These are phyloP conservation scores for Daedalea quercina DNA, from an alignment of 768 basidiomycete species.

Conservation along the genomic window DNA sequence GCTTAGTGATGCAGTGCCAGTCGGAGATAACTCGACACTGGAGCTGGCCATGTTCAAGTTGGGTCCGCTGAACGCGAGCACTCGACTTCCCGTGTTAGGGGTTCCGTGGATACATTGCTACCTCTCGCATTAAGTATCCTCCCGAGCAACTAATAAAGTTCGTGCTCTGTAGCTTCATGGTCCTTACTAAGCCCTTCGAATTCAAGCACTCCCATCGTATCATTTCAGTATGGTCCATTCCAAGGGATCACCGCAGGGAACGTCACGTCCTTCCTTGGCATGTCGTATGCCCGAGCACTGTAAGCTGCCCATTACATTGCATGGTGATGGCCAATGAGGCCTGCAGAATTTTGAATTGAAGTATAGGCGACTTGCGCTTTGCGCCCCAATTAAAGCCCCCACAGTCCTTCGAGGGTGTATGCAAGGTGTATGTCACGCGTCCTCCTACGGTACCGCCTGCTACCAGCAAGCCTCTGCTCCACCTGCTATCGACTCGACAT, in stretches of 20 bases:
- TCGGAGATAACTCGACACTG: no score
- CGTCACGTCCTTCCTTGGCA: conserved; percentile 1
- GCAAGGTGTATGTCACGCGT: background rate
- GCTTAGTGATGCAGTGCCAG: no score
- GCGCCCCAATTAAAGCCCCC: background rate
- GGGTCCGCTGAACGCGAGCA: no score
- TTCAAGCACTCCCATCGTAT: conserved; percentile 2
- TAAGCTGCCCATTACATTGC: background rate
- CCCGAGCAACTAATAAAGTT: no score
- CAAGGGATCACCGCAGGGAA: background rate
- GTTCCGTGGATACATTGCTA: no score
- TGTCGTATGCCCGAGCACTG: background rate
- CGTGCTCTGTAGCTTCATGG: no score
- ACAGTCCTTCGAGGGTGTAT: background rate
- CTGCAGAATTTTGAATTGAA: background rate
- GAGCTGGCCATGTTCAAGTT: no score
- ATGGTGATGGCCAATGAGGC: background rate
- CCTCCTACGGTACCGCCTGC: background rate
- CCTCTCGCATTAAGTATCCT: no score
- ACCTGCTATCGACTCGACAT: background rate
- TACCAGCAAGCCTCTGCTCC: background rate
- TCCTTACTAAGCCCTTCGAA: no score
- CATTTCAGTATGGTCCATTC: background rate
- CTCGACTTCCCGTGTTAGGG: no score
- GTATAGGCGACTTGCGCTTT: background rate